Conservation (phyloP, 2,329 filamentous ascomycete species). For the Dothistroma pini region DNA sequence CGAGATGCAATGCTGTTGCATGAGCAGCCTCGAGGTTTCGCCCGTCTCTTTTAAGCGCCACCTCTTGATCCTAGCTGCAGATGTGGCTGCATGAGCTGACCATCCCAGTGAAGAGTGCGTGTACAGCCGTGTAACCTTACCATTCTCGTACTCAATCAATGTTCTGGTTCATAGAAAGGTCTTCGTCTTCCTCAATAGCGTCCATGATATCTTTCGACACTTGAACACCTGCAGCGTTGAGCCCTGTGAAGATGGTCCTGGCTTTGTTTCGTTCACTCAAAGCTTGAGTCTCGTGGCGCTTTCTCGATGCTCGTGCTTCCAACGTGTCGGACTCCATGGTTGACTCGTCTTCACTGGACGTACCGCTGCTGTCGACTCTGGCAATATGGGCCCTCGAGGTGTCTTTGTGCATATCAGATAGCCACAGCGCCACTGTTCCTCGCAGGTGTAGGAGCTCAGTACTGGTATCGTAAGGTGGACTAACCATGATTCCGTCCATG, state of each 20-base stretch:
- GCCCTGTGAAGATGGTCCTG: constrained; percentile 12
- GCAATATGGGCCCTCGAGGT: constrained; percentile 3
- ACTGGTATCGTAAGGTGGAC: constrained; percentile 66
- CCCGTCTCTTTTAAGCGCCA: neutral
- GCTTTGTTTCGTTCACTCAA: constrained; percentile 13
- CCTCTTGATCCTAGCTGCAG: neutral
- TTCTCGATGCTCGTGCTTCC: constrained; percentile 2
- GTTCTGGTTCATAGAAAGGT: neutral
- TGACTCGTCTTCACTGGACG: constrained; percentile 12
- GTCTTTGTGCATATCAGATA: constrained; percentile 59
- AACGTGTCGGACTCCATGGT: neutral
- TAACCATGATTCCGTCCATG: constrained; percentile 68
- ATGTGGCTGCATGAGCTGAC: neutral
- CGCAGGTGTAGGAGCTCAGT: constrained; percentile 64
- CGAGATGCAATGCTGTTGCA: neutral
- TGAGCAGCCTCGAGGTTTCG: neutral
- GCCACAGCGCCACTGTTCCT: constrained; percentile 70
- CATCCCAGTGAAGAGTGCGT: neutral
- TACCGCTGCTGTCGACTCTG: neutral
- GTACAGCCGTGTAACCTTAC: neutral
- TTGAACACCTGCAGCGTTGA: constrained; percentile 9
- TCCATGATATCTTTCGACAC: constrained; percentile 11
- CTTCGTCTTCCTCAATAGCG: constrained; percentile 14
- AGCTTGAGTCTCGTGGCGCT: constrained; percentile 11
- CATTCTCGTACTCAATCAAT: neutral